Base-by-base conservation (phyloP, 2,329 filamentous ascomycete genomes). In the Shiraia bambusicola region DNA sequence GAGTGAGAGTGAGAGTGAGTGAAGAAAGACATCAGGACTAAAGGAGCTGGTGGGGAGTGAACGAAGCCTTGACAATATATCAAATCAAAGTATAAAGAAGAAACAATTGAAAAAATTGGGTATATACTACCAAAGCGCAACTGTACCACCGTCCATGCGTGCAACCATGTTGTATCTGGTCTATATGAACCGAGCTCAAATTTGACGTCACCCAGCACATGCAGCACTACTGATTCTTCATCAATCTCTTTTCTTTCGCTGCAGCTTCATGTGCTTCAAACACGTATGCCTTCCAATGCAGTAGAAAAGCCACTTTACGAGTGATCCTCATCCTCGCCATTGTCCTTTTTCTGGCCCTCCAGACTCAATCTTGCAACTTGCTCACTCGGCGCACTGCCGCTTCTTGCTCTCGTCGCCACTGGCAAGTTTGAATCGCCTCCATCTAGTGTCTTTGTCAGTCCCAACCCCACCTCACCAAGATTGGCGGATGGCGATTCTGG, bases 391-490 rank as follows among this genome's bases (percentile, higher is more conserved):
- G 63, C 53, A 17, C 56, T 65, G 7, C 52, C 51, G 30, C 56
- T 63, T 25, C 59, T 50, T 6, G 40, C 41, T 15, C 50, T 48
- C 2, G 26, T 47, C 13, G 41, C 34, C 22, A 51, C 49, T 3
- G 52, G 47, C 13, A 54, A 56, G 2, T 40, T 47, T 7, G 59
- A 47, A 5, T 44, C 33, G 9, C 41, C 49, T 15, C 33, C 54
- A 15, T 71, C 67, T 4, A 69, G 35, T 9, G 60, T 65, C 37
- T 58, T 67, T 32, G 66, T 50, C 24, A 66, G 11, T 33, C 37
- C 29, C n/a, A 41, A 40, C 3, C 64, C 62, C 1, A 69, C 47
- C 2, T 52, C 58, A 30, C 56, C 60, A 26, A 63, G 41, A 19
- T 54, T 59, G 6, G 44, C 50, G 2, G 52, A 50, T 6, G 63